phyloP scores from a whole-genome alignment of 2,329 filamentous ascomycete species.

The Fusarium fracticaudum region DNA sequence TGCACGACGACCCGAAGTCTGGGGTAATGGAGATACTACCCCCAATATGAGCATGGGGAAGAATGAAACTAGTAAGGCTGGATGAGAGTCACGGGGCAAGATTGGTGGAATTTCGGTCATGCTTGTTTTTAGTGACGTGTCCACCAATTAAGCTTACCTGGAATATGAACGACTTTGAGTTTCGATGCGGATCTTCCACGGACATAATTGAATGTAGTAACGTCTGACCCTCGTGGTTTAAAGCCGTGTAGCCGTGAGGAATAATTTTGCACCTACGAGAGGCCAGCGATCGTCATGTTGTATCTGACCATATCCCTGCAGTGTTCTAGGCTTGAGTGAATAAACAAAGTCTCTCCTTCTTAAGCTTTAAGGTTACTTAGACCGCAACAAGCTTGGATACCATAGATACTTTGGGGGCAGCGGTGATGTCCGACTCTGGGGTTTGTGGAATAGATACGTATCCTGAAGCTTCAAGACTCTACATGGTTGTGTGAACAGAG shows the following conservation, averaged over 20 bases:
- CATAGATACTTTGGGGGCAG: not conserved
- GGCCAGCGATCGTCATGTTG: not conserved
- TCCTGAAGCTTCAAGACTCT: too few relatives aligned
- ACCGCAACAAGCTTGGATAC: not conserved
- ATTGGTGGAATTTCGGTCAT: conserved; percentile 22
- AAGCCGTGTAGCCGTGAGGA: not conserved
- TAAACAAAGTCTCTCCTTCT: not conserved
- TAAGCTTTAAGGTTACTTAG: not conserved
- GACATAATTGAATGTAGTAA: not conserved
- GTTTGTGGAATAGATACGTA: too few relatives aligned
- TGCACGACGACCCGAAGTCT: conserved; percentile 14
- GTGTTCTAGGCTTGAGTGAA: not conserved
- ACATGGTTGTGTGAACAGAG: not conserved
- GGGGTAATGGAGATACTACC: conserved; percentile 19
- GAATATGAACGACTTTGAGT: not conserved
- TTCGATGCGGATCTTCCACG: conserved; percentile 3
- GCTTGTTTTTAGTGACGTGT: not conserved
- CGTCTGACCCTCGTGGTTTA: not conserved
- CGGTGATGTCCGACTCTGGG: not conserved
- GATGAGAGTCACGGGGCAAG: not conserved
- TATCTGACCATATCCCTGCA: not conserved
- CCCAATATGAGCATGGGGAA: not conserved
- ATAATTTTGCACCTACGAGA: conserved; percentile 19
- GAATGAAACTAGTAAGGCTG: not conserved
- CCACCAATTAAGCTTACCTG: conserved; percentile 26